A percentile compares a stretch with the other conserved stretches of the same genome.
Evolutionary conservation across 2,329 filamentous ascomycete species (phyloP).

Genomic region (Curvularia verruculosa): DNA sequence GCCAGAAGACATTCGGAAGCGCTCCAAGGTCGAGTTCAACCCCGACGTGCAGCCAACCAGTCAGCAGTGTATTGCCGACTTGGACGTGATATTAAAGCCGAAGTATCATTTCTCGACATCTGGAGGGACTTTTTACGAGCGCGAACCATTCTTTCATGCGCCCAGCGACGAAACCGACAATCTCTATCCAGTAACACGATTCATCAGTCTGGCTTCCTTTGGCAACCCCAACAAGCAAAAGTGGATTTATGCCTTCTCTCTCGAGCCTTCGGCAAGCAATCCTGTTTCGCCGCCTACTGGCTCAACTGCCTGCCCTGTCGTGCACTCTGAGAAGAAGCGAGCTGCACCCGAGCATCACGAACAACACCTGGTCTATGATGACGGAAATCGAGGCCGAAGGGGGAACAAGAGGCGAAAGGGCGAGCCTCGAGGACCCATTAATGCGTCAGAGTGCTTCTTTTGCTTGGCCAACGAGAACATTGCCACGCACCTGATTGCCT

Average conservation of each 20-base stretch:
- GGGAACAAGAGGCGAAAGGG: conserved; percentile 49
- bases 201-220: conserved; percentile 84
- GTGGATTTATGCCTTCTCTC: conserved; percentile 71
- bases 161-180: conserved; percentile 58
- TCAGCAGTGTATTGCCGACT: conserved; percentile 74
- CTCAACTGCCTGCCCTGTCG: conserved; percentile 77
- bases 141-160: conserved; percentile 85
- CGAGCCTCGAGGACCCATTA: conserved; percentile 44
- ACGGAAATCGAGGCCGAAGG: conserved; percentile 45
- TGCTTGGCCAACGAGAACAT: conserved; percentile 87
- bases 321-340: conserved; percentile 64
- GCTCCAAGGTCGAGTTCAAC: conserved; percentile 68
- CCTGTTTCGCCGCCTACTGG: conserved; percentile 69
- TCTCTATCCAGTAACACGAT: conserved; percentile 73
- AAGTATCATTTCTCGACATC: conserved; percentile 86
- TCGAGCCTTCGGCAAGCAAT: conserved; percentile 68
- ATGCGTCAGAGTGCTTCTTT: conserved; percentile 87
- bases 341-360: conserved; percentile 48
- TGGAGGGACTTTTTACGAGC: conserved; percentile 77
- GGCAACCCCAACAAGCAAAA: conserved; percentile 80
- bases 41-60: conserved; percentile 61
- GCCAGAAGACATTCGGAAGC: conserved; percentile 74
- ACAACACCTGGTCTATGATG: conserved; percentile 46
- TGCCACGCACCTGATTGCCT: conserved; percentile 85
- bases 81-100: conserved; percentile 82